Evolutionary conservation across 1,284 basidiomycete species (phyloP), one percentile per base, ranked within the genome.

Genomic region (Cronartium ribicola): DNA sequence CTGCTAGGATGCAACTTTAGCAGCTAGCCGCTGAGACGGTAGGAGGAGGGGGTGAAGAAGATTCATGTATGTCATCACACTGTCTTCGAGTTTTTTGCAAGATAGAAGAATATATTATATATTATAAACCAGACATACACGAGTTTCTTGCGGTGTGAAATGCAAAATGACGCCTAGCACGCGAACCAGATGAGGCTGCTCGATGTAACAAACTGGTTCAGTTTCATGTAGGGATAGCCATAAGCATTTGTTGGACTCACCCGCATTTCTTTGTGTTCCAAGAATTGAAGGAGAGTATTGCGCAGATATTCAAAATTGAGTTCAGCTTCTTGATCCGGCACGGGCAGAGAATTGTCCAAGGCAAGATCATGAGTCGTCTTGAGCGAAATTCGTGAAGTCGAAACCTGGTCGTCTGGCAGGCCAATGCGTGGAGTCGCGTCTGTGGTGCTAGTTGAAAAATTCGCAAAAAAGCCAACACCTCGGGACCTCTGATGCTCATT

Each of bases 271-370:
- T 90, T 90, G 82, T 92, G 88, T 80, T 93, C 91, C 66, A 93
- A 82, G 83, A 97, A 97, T 81, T 96, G 94, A 59, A 97, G 80
- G 67, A 96, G 91, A 43, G 96, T 90, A 81, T 96, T 97, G 75
- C 94, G 85, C 46, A 97, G 83, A 82, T 97, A 97, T 82, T 97
- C 94, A n/a, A 94, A 84, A 80, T 94, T 97, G 75, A 97, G 86
- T 76, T 94, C 92, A 79, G 94, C 92, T 60, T 85, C 84, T 37
- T 92, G 90, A n/a, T 86, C 85, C 63, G 83, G 83, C 46, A 69
- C 61, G 76, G 77, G 4, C 72, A 69, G 20, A 61, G 70, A 17
- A 77, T 75, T 1, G 69, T 65, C 0, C 13, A 40, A 11, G 75
- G 69, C 44, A 66, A n/a, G 14, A 11, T 66, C 44, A 66, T 66